Percentiles rank a stretch among this genome's conserved stretches.
Conservation (phyloP, 2,329 filamentous ascomycete genomes). For the Nannizziopsis arthrosporioides region DNA sequence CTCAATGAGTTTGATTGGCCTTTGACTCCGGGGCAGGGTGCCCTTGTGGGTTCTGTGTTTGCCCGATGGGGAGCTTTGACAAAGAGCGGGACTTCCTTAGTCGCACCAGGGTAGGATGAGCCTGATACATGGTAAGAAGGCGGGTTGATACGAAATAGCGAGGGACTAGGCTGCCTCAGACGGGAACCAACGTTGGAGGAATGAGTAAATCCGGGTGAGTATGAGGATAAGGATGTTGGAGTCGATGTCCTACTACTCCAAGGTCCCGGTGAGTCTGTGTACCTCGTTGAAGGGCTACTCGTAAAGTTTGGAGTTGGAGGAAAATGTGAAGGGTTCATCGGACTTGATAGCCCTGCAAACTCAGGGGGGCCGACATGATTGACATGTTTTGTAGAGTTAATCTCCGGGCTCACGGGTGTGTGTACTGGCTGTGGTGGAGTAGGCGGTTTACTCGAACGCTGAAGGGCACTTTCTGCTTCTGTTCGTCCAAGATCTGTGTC, state of each 20-base stretch:
- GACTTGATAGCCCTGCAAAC: conserved; percentile 29
- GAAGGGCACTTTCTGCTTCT: neutral
- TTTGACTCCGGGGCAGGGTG: conserved; percentile 21
- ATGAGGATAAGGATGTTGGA: conserved; percentile 40
- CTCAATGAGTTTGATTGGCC: conserved; percentile 4
- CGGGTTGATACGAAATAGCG: conserved; percentile 27
- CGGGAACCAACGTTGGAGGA: conserved; percentile 29
- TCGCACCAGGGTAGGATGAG: conserved; percentile 13
- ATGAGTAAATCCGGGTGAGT: conserved; percentile 37
- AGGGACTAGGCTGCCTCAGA: conserved; percentile 28
- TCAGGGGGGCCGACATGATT: conserved; percentile 26
- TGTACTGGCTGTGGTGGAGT: neutral
- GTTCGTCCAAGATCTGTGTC: neutral
- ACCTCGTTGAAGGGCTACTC: conserved; percentile 36
- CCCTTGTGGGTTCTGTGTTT: conserved; percentile 9
- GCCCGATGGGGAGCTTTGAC: conserved; percentile 8
- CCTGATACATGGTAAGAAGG: conserved; percentile 13
- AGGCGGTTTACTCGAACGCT: neutral
- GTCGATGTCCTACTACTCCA: conserved; percentile 39
- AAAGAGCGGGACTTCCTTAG: conserved; percentile 5
- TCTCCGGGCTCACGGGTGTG: conserved; percentile 1
- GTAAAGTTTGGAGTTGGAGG: conserved; percentile 30
- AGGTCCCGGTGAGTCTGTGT: conserved; percentile 36
- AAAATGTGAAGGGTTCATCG: conserved; percentile 26
- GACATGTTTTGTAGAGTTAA: neutral